Conservation (phyloP, 257 asterid species). For the Scutellaria minor region DNA sequence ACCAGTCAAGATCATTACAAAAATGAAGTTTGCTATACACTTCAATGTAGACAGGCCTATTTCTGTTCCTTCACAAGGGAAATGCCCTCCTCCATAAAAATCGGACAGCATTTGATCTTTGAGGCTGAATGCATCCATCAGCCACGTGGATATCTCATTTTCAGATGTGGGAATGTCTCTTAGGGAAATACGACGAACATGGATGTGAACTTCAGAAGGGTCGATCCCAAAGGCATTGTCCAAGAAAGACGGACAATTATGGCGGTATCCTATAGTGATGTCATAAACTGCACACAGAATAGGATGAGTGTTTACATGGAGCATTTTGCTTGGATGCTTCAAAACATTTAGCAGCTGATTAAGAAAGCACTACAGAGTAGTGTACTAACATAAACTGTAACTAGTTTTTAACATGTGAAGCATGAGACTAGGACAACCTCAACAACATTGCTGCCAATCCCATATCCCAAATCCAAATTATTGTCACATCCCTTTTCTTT, state of each 20-base stretch:
- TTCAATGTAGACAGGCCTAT: constrained; percentile 56
- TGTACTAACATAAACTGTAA: too few relatives aligned
- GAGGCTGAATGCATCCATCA: constrained; percentile 63
- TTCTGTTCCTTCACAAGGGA: constrained; percentile 70
- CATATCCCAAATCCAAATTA: not conserved
- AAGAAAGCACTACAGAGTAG: too few relatives aligned
- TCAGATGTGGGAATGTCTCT: constrained; percentile 65
- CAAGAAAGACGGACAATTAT: constrained; percentile 75
- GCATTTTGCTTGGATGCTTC: too few relatives aligned
- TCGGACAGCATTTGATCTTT: constrained; percentile 74
- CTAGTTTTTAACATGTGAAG: too few relatives aligned
- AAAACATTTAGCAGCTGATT: too few relatives aligned
- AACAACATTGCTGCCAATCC: too few relatives aligned
- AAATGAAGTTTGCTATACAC: constrained; percentile 55
- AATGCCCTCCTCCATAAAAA: constrained; percentile 64
- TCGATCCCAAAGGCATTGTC: constrained; percentile 85
- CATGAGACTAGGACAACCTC: too few relatives aligned
- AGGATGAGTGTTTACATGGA: not conserved
- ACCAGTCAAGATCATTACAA: constrained; percentile 60
- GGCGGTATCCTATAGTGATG: constrained; percentile 78
- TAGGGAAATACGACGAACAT: constrained; percentile 58
- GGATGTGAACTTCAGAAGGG: constrained; percentile 91
- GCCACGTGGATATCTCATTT: constrained; percentile 61
- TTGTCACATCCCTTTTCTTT: not conserved
- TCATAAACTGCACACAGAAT: constrained; percentile 70